Percentiles rank a stretch among this genome's conserved stretches.
Conservation (phyloP, 129 eudicot genomes). For the Solidago caesia region DNA sequence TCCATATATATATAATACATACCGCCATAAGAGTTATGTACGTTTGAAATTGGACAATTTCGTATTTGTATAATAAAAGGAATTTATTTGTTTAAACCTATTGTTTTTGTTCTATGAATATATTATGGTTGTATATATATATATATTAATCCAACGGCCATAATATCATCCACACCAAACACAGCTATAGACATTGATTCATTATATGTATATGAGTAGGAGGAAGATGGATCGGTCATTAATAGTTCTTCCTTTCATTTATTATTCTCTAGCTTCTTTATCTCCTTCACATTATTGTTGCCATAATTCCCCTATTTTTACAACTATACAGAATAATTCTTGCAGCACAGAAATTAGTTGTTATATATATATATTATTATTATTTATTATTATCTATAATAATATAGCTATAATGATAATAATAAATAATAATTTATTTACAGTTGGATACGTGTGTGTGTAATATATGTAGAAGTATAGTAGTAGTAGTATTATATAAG, state of each 20-base stretch:
- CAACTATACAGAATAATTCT: constrained; percentile 30
- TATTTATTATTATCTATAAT: background rate
- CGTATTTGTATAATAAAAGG: too few species aligned
- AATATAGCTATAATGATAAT: background rate
- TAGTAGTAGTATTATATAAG: constrained; percentile 14
- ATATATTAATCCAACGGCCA: constrained; percentile 19
- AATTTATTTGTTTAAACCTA: background rate
- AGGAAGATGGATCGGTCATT: constrained; percentile 40
- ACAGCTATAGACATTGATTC: constrained; percentile 33
- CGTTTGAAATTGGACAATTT: too few species aligned
- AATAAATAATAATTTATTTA: constrained; percentile 4
- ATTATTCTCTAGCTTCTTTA: constrained; percentile 25
- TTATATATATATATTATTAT: background rate
- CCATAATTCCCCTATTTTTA: constrained; percentile 31
- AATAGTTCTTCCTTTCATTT: constrained; percentile 22
- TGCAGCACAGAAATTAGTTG: constrained; percentile 1
- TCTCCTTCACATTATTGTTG: constrained; percentile 32
- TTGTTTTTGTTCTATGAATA: background rate
- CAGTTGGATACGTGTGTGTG: constrained; percentile 11
- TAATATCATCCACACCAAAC: constrained; percentile 22
- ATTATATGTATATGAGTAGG: constrained; percentile 23
- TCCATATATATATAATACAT: too few species aligned
- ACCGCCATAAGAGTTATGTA: too few species aligned
- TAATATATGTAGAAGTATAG: background rate
- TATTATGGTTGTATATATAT: background rate